A percentile compares a stretch with the other conserved stretches of the same genome.
These are phyloP conservation scores for Aspergillus vadensis DNA, from an alignment of 2,329 filamentous ascomycete genomes.

Conservation along the genomic window DNA sequence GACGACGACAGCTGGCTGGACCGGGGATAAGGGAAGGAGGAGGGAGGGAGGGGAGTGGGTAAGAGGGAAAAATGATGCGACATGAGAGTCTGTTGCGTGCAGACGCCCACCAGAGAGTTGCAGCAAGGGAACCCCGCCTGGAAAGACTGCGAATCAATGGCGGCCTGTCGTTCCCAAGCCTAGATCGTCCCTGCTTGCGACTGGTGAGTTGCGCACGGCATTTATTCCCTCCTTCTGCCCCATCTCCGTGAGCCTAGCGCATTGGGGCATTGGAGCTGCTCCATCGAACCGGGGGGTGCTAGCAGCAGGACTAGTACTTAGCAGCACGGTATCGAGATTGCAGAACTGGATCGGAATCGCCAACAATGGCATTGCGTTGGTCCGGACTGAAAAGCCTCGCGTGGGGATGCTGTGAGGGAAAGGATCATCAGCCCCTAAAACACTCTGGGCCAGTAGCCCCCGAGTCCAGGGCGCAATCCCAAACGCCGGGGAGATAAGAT, in stretches of 20 bases:
- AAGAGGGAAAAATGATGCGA: slow-evolving; percentile 19
- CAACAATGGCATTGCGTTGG: slow-evolving; percentile 13
- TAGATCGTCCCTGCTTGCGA: slow-evolving; percentile 14
- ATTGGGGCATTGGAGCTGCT: neutral
- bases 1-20: slow-evolving; percentile 15
- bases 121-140: slow-evolving; percentile 23
- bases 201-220: slow-evolving; percentile 2
- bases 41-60: slow-evolving; percentile 10
- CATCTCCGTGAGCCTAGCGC: neutral
- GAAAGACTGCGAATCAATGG: slow-evolving; percentile 21
- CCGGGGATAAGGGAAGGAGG: slow-evolving; percentile 16
- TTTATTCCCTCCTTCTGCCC: neutral
- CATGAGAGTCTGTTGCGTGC: slow-evolving; percentile 21
- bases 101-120: slow-evolving; percentile 16
- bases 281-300: neutral
- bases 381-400: slow-evolving; percentile 5
- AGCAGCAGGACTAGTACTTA: too few species aligned
- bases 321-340: slow-evolving; percentile 1
- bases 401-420: slow-evolving; percentile 13
- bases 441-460: slow-evolving; percentile 16
- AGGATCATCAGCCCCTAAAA: slow-evolving; percentile 20
- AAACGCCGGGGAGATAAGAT: slow-evolving; percentile 19
- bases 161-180: slow-evolving; percentile 14
- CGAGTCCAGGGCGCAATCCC: slow-evolving; percentile 15
- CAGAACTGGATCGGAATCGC: slow-evolving; percentile 15